These are phyloP conservation scores for Mortierella sp. DNA, from an alignment of 371 early-diverging fungal species.

Conservation along the genomic window DNA sequence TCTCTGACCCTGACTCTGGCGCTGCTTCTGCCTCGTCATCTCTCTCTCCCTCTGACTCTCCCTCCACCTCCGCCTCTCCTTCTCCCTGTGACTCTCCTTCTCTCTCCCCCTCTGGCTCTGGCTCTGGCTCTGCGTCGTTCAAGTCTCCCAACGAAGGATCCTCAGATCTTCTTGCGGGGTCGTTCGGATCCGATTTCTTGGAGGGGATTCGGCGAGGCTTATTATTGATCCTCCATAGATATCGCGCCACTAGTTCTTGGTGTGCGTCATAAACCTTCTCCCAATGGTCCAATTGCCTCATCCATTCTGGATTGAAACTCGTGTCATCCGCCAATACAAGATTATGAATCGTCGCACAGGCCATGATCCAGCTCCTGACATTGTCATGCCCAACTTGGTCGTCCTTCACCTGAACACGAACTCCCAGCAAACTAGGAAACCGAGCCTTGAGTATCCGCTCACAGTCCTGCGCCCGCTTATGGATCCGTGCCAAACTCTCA, in stretches of 20 bases:
- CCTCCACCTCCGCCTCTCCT: too few species aligned
- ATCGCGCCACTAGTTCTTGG: conserved; percentile 30
- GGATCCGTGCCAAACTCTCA: conserved; percentile 12
- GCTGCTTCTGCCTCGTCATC: background rate
- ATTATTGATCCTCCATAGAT: conserved; percentile 22
- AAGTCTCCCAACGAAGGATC: background rate
- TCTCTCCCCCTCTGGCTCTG: too few species aligned
- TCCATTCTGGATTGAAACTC: conserved; percentile 30
- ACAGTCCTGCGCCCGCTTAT: conserved; percentile 37
- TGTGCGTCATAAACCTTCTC: conserved; percentile 14
- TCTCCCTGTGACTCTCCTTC: too few species aligned
- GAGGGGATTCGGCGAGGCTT: background rate
- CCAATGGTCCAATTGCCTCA: conserved; percentile 24
- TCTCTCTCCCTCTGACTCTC: too few species aligned
- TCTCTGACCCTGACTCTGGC: background rate
- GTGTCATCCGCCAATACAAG: conserved; percentile 41
- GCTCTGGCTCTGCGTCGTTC: background rate
- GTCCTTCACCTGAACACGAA: conserved; percentile 43
- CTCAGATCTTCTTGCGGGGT: background rate
- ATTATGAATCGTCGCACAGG: conserved; percentile 45
- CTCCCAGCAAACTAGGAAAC: conserved; percentile 41
- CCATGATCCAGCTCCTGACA: conserved; percentile 31
- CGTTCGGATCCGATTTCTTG: background rate
- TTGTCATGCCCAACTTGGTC: conserved; percentile 24
- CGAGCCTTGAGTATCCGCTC: conserved; percentile 34